Evolutionary conservation across 2,329 filamentous ascomycete species (phyloP).

Genomic region (Hirsutella rhossiliensis): DNA sequence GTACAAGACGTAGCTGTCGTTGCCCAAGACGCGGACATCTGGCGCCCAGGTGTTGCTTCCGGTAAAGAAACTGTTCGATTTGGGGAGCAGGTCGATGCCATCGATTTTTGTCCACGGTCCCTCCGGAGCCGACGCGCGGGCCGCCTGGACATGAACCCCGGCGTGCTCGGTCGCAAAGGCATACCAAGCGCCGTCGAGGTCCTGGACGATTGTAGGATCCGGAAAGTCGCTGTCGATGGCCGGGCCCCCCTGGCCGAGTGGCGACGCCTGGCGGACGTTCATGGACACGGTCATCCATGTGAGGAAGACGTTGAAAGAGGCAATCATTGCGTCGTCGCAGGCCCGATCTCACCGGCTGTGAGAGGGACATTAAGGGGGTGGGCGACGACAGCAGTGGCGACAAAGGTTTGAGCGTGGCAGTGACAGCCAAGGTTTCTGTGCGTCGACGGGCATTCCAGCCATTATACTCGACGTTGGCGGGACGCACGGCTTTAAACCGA

Average conservation of each 20-base stretch:
- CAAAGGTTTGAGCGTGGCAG: too few relatives aligned
- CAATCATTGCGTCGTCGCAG: too few relatives aligned
- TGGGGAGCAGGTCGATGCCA: not conserved
- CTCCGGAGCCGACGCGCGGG: not conserved
- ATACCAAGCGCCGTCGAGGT: not conserved
- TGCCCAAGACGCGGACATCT: not conserved
- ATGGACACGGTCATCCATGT: too few relatives aligned
- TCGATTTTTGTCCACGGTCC: not conserved
- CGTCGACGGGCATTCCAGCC: too few relatives aligned
- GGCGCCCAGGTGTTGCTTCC: not conserved
- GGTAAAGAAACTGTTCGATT: not conserved
- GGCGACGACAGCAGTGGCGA: too few relatives aligned
- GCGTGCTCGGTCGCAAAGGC: not conserved
- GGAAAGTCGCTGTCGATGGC: not conserved
- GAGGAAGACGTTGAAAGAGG: too few relatives aligned
- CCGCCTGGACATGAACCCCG: not conserved
- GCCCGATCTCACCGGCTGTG: too few relatives aligned
- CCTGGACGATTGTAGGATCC: slow-evolving; percentile 1
- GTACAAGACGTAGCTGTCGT: not conserved
- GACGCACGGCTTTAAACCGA: too few relatives aligned
- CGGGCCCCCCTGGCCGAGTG: not conserved
- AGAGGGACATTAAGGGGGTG: too few relatives aligned
- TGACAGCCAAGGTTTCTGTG: too few relatives aligned
- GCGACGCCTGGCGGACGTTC: too few relatives aligned
- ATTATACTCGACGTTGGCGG: too few relatives aligned